A percentile compares a stretch with the other conserved stretches of the same genome.
Conservation (phyloP, 306 rosid species). For the Rosa lucieae region DNA sequence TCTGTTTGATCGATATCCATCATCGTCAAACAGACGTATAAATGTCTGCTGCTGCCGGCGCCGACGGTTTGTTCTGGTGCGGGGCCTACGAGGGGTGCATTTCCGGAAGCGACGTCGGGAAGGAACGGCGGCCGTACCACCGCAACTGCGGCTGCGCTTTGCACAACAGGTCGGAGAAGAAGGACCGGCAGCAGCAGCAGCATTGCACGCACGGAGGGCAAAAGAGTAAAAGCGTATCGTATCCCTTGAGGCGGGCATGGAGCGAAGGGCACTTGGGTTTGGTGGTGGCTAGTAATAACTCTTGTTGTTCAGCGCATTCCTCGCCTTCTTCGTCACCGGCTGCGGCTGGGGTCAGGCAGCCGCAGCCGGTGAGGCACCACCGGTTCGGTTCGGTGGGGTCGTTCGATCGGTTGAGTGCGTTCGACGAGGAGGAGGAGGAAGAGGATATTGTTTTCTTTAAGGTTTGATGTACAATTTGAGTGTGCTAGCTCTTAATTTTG, state of each 20-base stretch:
- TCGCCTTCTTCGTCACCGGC: slow-evolving; percentile 27
- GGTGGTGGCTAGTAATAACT: not conserved
- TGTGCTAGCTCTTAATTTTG: not conserved
- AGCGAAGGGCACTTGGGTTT: slow-evolving; percentile 51
- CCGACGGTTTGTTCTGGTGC: slow-evolving; percentile 34
- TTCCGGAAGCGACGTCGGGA: slow-evolving; percentile 39
- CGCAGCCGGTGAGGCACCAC: not conserved
- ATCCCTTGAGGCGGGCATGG: slow-evolving; percentile 53
- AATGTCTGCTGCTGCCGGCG: not conserved
- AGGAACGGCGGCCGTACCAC: slow-evolving; percentile 69
- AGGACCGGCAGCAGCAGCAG: slow-evolving; percentile 1
- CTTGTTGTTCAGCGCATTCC: slow-evolving; percentile 25
- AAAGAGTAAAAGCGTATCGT: slow-evolving; percentile 42
- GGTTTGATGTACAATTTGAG: slow-evolving; percentile 14
- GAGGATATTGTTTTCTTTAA: slow-evolving; percentile 19
- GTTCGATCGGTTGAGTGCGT: slow-evolving; percentile 4
- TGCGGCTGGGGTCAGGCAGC: not conserved
- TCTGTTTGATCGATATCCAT: not conserved
- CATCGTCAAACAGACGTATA: too few species aligned
- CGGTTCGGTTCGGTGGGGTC: slow-evolving; percentile 14
- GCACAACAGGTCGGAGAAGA: slow-evolving; percentile 13
- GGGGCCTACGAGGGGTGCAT: slow-evolving; percentile 63
- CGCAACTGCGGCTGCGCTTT: slow-evolving; percentile 35
- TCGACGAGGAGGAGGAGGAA: slow-evolving; percentile 12
- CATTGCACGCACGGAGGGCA: slow-evolving; percentile 25